A percentile compares a stretch with the other conserved stretches of the same genome.
Evolutionary conservation across 2,329 filamentous ascomycete genomes (phyloP).

Genomic region (Cercospora citrullina): DNA sequence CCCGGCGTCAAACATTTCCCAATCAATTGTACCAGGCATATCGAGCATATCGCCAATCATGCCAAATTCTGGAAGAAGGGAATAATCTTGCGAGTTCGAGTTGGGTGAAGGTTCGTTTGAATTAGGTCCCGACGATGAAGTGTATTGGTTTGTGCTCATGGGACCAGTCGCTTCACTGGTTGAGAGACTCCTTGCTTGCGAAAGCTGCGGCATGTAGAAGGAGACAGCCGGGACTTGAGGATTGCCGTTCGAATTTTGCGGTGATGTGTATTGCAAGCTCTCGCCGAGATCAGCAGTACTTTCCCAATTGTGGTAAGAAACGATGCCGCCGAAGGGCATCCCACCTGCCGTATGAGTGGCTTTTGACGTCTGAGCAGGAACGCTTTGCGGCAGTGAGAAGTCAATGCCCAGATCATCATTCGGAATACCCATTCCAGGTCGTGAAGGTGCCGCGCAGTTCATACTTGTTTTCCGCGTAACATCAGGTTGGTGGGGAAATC

Average conservation of each 20-base stretch:
- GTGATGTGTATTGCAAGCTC: background rate
- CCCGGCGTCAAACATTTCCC: slow-evolving; percentile 35
- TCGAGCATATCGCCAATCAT: slow-evolving; percentile 38
- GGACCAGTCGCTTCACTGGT: background rate
- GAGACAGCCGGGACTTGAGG: background rate
- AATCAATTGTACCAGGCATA: slow-evolving; percentile 32
- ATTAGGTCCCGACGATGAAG: background rate
- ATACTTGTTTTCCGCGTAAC: background rate
- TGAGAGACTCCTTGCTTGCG: background rate
- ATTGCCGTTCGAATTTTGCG: background rate
- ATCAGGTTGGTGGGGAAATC: slow-evolving; percentile 25
- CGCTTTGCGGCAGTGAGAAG: background rate
- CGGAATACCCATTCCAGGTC: background rate
- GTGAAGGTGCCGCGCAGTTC: background rate
- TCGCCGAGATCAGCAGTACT: slow-evolving; percentile 19
- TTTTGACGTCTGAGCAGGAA: background rate
- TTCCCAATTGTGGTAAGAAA: slow-evolving; percentile 22
- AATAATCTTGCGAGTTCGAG: slow-evolving; percentile 6
- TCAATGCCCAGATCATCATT: slow-evolving; percentile 11
- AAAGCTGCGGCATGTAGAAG: background rate
- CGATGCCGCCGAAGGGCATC: slow-evolving; percentile 20
- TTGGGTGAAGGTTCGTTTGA: slow-evolving; percentile 21
- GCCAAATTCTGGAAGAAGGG: slow-evolving; percentile 28
- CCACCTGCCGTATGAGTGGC: slow-evolving; percentile 1
- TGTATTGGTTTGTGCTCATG: background rate